Evolutionary conservation across 768 basidiomycete genomes (phyloP).

Genomic region (Podaxis sp.): DNA sequence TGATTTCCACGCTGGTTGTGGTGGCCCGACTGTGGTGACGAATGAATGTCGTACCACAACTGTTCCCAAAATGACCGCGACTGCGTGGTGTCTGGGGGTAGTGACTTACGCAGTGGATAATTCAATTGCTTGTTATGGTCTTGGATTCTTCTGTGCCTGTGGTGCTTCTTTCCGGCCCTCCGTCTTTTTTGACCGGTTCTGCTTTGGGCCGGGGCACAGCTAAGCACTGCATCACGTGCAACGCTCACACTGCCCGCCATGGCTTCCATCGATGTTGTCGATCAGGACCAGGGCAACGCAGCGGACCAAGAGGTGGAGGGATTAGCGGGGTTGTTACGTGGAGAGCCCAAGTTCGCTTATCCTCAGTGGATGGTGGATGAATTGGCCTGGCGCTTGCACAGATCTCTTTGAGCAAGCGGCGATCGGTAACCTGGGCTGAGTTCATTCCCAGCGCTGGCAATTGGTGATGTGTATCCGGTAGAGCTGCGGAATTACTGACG

Average conservation of each 20-base stretch:
- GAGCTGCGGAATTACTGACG: neutral
- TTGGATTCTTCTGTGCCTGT: neutral
- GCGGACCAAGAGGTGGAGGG: neutral
- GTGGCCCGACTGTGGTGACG: neutral
- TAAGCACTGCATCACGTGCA: neutral
- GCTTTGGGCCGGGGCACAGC: neutral
- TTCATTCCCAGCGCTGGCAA: neutral
- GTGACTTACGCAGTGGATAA: neutral
- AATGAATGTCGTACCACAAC: constrained; percentile 8
- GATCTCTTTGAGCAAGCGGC: neutral
- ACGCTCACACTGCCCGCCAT: neutral
- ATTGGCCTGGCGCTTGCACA: neutral
- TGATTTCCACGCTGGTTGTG: neutral
- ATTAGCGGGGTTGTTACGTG: neutral
- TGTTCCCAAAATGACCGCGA: neutral
- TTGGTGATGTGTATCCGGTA: neutral
- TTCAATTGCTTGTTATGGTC: neutral
- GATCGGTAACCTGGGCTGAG: neutral
- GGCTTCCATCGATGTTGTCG: neutral
- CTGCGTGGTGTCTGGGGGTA: constrained; percentile 4
- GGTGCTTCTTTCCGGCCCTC: neutral
- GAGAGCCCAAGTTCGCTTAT: neutral
- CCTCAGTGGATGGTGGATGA: neutral
- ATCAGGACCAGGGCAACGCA: neutral
- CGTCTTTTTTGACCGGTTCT: neutral